Evolutionary conservation across 495 filamentous ascomycete genomes (phyloP), one percentile per base, ranked within the genome.

Genomic region (Hypoxylon fuscum): DNA sequence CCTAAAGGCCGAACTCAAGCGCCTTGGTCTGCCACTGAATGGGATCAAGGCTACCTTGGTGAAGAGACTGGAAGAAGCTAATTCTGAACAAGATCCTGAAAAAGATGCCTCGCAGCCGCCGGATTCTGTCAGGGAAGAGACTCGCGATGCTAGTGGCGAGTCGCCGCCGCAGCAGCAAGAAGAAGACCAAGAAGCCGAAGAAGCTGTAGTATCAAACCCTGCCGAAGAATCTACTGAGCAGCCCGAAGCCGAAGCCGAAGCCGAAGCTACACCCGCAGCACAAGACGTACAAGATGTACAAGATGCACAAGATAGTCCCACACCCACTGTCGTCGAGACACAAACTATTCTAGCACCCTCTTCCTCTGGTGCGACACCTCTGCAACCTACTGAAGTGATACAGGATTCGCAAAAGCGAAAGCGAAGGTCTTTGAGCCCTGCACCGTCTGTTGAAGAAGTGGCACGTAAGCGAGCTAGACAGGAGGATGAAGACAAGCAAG

Each of bases 351-450:
- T 57, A 23, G 51, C 50, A 11, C 40, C 50, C 12, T 46, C 52
- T 44, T 38, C 57, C 14, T 61, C 66, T 5, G 47, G 48, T 29
- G 53, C 55, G 14, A 62, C 58, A 15, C 54, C 62, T 22, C 54
- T 34, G 64, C 69, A 62, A 44, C 46, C 58, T 50, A 50, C 63
- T 54, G 81, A 83, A 58, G 54, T 78, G 17, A 49, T 75, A 25
- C 86, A 88, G 41, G 90, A 93, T 47, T 68, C 73, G 18, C 84
- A 83, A 52, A 92, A 90, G 73, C 82, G 91, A 43, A 93, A 92
- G 75, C 85, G 90, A 32, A 81, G 87, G 59, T 92, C 88, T 44
- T 77, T 82, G 48, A 91, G 83, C 58, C 90, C 90, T 11, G 80
- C 84, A 23, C 85, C 84, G 5, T 81, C 85, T 0, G 76, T 76